Conservation (phyloP, 306 rosid genomes). For the Trifolium fragiferum region DNA sequence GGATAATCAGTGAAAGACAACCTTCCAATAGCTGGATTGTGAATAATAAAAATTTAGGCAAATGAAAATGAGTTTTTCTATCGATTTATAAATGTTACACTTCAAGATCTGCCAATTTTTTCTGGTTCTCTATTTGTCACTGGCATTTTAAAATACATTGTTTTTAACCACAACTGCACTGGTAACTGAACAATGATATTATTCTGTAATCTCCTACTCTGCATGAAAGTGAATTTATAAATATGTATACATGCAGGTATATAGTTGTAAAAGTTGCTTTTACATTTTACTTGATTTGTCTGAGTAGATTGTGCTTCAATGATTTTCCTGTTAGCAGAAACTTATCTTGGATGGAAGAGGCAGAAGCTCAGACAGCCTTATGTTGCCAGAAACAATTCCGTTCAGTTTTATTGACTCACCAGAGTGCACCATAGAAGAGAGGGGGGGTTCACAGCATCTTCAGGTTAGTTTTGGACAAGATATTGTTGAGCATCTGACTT, state of each 20-base stretch:
- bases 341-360: constrained; percentile 46
- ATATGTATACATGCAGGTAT: constrained; percentile 12
- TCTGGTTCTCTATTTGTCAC: constrained; percentile 15
- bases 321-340: constrained; percentile 49
- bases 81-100: constrained; percentile 29
- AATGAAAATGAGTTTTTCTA: constrained; percentile 5
- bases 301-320: constrained; percentile 35
- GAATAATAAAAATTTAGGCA: constrained; percentile 10
- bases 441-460: constrained; percentile 34
- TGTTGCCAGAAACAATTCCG: constrained; percentile 40
- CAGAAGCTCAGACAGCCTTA: constrained; percentile 36
- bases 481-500: constrained; percentile 43
- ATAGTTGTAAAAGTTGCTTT: constrained; percentile 16
- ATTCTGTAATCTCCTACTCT: constrained; percentile 17
- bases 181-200: constrained; percentile 3
- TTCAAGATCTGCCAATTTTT: constrained; percentile 19
- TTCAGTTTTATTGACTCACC: constrained; percentile 39
- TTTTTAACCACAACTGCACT: constrained; percentile 23
- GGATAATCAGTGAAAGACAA: constrained; percentile 22
- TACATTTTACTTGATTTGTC: constrained; percentile 21
- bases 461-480: constrained; percentile 40
- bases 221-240: not conserved
- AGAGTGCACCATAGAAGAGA: constrained; percentile 45
- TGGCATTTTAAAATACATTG: not conserved
- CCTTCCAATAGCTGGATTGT: constrained; percentile 30